Percentiles rank a stretch among this genome's conserved stretches.
phyloP scores from a whole-genome alignment of 2,329 filamentous ascomycete species.

The Lasiodiplodia sp. region DNA sequence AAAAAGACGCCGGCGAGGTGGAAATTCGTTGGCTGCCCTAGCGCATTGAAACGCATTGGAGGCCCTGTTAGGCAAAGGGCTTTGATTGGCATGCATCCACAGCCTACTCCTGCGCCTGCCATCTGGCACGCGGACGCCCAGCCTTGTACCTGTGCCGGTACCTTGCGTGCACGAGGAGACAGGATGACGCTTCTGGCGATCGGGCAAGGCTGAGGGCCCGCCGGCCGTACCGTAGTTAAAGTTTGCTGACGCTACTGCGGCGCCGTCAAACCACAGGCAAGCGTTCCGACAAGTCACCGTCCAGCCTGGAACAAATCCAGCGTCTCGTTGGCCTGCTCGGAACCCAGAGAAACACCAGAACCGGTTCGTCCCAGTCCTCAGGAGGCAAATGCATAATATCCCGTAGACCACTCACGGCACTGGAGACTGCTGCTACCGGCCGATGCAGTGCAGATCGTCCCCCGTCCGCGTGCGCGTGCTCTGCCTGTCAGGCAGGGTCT shows the following conservation, averaged over 20 bases:
- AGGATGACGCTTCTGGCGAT: background rate
- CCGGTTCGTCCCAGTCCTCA: background rate
- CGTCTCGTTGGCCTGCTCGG: background rate
- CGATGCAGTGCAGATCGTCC: conserved; percentile 9
- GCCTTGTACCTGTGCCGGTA: conserved; percentile 2
- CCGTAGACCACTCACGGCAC: background rate
- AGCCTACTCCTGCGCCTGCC: background rate
- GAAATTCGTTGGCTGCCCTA: conserved; percentile 1
- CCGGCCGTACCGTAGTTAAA: conserved; percentile 3
- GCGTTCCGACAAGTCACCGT: background rate
- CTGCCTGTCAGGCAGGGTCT: conserved; percentile 21
- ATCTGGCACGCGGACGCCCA: background rate
- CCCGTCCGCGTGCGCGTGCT: conserved; percentile 9
- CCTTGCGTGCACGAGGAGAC: conserved; percentile 4
- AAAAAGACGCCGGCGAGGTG: conserved; percentile 16
- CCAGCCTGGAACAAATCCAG: background rate
- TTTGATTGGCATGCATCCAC: conserved; percentile 16
- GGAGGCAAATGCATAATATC: background rate
- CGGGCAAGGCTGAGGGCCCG: conserved; percentile 12
- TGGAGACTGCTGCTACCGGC: background rate
- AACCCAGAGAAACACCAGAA: conserved; percentile 8
- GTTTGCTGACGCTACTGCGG: background rate
- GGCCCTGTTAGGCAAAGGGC: conserved; percentile 1
- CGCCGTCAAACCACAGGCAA: background rate
- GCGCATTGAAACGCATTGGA: conserved; percentile 16